A percentile compares a stretch with the other conserved stretches of the same genome.
These are phyloP conservation scores for Phtheirospermum japonicum DNA, from an alignment of 257 asterid genomes.

Conservation along the genomic window DNA sequence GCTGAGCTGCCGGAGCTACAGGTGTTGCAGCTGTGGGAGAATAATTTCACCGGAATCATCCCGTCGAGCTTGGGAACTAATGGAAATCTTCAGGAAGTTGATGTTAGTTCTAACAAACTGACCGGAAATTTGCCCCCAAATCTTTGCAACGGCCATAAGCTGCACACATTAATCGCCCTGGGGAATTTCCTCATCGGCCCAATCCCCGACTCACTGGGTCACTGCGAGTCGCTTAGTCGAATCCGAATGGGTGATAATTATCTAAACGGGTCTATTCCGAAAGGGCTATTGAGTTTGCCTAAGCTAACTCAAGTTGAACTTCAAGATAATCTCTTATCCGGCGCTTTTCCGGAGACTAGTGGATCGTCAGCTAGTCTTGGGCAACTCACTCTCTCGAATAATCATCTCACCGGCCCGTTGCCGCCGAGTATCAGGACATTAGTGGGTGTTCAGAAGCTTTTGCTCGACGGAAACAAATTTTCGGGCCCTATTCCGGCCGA, in stretches of 20 bases:
- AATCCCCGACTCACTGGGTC: conserved; percentile 75
- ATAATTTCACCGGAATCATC: conserved; percentile 86
- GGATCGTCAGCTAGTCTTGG: conserved; percentile 50
- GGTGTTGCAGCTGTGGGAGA: conserved; percentile 92
- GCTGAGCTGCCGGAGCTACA: conserved; percentile 74
- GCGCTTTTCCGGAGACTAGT: conserved; percentile 60
- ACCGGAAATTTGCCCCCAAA: conserved; percentile 80
- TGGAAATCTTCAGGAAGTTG: conserved; percentile 65
- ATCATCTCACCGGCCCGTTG: conserved; percentile 66
- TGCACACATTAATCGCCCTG: conserved; percentile 67
- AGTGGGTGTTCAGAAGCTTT: conserved; percentile 77
- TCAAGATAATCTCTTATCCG: conserved; percentile 76
- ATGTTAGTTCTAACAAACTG: conserved; percentile 81
- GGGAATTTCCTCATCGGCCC: conserved; percentile 86
- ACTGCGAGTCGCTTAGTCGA: conserved; percentile 68
- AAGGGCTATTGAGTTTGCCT: conserved; percentile 75
- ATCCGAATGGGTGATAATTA: conserved; percentile 88
- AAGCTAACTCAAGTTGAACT: conserved; percentile 79
- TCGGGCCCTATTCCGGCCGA: conserved; percentile 74
- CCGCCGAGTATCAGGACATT: conserved; percentile 85
- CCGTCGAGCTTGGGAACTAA: conserved; percentile 70
- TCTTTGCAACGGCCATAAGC: conserved; percentile 60
- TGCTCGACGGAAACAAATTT: conserved; percentile 89
- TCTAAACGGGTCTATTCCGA: conserved; percentile 81
- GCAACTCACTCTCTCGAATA: conserved; percentile 85